These are phyloP conservation scores for Fusarium coicis DNA, from an alignment of 2,329 filamentous ascomycete species.

Conservation along the genomic window DNA sequence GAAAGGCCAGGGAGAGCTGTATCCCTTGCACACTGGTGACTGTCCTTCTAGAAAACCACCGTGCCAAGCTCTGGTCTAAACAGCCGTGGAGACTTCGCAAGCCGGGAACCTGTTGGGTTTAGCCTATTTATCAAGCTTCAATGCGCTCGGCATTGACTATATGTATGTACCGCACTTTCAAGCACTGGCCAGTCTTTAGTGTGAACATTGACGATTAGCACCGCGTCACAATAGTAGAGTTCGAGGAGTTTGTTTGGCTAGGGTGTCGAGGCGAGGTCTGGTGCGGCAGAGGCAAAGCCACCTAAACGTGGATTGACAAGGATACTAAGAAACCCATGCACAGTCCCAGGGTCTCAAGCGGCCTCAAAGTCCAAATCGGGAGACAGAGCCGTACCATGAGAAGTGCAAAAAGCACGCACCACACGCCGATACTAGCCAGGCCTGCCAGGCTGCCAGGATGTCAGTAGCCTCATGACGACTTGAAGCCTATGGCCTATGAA, in stretches of 20 bases:
- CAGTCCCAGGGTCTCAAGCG: slow-evolving; percentile 28
- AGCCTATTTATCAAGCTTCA: slow-evolving; percentile 11
- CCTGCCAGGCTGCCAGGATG: slow-evolving; percentile 19
- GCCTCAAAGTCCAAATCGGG: slow-evolving; percentile 40
- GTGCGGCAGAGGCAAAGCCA: slow-evolving; percentile 26
- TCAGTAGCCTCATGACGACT: slow-evolving; percentile 33
- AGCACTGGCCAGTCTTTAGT: slow-evolving; percentile 18
- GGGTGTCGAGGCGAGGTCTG: slow-evolving; percentile 33
- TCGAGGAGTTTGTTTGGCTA: slow-evolving; percentile 24
- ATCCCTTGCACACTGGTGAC: slow-evolving; percentile 16
- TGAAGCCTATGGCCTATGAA: not conserved
- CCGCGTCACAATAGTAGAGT: slow-evolving; percentile 4
- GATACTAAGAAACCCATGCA: slow-evolving; percentile 31
- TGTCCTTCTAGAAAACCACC: slow-evolving; percentile 39
- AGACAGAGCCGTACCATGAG: slow-evolving; percentile 26
- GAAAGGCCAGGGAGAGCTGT: slow-evolving; percentile 30
- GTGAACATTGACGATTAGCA: slow-evolving; percentile 38
- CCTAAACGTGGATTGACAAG: slow-evolving; percentile 34
- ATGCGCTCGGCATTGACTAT: slow-evolving; percentile 22
- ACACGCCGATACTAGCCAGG: slow-evolving; percentile 30
- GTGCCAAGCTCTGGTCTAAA: slow-evolving; percentile 20
- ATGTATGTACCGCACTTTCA: not conserved
- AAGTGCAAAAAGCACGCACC: slow-evolving; percentile 35
- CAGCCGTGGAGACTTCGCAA: slow-evolving; percentile 21
- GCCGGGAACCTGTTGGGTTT: slow-evolving; percentile 20